Evolutionary conservation across 805 yeast genomes (phyloP).

Genomic region (Scheffersomyces coipomensis): DNA sequence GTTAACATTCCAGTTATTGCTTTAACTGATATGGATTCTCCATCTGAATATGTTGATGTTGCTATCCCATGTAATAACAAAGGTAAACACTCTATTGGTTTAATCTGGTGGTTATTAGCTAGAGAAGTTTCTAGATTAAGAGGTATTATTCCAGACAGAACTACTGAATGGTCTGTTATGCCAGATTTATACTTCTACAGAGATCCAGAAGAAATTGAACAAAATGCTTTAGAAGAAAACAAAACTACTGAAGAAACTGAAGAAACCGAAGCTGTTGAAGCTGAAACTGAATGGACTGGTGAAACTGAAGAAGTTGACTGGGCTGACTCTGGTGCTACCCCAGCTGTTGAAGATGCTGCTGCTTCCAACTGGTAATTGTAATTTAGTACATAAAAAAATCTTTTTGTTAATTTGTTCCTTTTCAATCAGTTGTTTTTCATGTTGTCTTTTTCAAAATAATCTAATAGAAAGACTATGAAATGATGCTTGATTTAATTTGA

Average conservation of each 20-base stretch:
- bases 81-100: conserved; percentile 99
- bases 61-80: conserved; percentile 99
- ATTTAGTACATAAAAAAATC: not conserved
- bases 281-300: conserved; percentile 53
- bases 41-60: conserved; percentile 98
- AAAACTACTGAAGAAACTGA: conserved; percentile 53
- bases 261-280: conserved; percentile 65
- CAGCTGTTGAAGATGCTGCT: conserved; percentile 77
- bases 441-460: not conserved
- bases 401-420: too few relatives aligned
- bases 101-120: conserved; percentile 98
- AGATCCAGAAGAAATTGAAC: conserved; percentile 99
- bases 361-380: conserved; percentile 45
- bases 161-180: conserved; percentile 98
- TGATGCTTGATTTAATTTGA: conserved; percentile 3
- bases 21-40: conserved; percentile 97
- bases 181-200: conserved; percentile 99
- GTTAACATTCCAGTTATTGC: conserved; percentile 99
- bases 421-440: too few relatives aligned
- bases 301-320: conserved; percentile 66
- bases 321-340: conserved; percentile 55
- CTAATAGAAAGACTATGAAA: not conserved
- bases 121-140: conserved; percentile 99
- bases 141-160: conserved; percentile 95
- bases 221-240: conserved; percentile 58